phyloP scores from a whole-genome alignment of 306 rosid species.

The Dalbergia cultrata region DNA sequence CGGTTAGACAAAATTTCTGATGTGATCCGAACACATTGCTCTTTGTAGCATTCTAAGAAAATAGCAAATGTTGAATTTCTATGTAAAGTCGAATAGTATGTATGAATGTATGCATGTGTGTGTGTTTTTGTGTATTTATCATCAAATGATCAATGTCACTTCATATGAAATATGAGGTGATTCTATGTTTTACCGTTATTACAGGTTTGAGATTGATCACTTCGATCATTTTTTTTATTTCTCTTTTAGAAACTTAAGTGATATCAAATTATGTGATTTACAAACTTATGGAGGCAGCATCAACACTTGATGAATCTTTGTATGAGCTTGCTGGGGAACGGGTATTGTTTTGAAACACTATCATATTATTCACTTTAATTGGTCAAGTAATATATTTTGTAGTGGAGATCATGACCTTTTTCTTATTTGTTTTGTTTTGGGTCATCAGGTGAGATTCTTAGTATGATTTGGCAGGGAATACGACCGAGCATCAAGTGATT shows the following conservation, averaged over 20 bases:
- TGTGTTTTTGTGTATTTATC: not conserved
- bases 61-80: not conserved
- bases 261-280: conserved; percentile 21
- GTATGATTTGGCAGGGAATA: conserved; percentile 93
- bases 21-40: conserved; percentile 13
- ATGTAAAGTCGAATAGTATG: not conserved
- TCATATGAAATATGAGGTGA: conserved; percentile 65
- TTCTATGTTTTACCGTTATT: conserved; percentile 87
- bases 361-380: conserved; percentile 27
- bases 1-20: not conserved
- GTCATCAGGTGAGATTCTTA: conserved; percentile 88
- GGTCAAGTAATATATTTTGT: conserved; percentile 38
- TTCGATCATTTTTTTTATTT: not conserved
- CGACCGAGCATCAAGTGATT: conserved; percentile 74
- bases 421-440: conserved; percentile 42
- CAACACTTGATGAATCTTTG: conserved; percentile 94
- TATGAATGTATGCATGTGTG: not conserved
- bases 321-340: too few relatives aligned
- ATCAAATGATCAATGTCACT: conserved; percentile 17
- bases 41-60: conserved; percentile 12
- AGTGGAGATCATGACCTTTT: conserved; percentile 36
- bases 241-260: not conserved
- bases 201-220: conserved; percentile 62
- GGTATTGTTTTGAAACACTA: conserved; percentile 36
- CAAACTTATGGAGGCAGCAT: conserved; percentile 58